These are phyloP conservation scores for Phytophthora ohioensis DNA, from an alignment of 352 stramenopile species.

Conservation along the genomic window DNA sequence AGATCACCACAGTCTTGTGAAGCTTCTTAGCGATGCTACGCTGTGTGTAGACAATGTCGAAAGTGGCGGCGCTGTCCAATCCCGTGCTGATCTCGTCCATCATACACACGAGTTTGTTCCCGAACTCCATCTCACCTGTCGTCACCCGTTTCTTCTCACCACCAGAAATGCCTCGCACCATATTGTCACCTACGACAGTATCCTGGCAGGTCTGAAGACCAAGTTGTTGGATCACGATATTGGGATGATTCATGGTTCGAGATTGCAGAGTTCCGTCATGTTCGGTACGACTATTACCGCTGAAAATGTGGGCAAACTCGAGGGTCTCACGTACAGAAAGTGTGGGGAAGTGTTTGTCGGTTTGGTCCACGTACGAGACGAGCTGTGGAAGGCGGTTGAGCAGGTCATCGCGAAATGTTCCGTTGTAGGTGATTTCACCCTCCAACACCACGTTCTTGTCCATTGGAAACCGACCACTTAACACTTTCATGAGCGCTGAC, in stretches of 20 bases:
- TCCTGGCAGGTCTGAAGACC: conserved; percentile 43
- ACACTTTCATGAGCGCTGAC: conserved; percentile 38
- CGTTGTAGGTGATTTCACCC: conserved; percentile 41
- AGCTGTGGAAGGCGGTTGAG: conserved; percentile 30
- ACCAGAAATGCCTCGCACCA: conserved; percentile 65
- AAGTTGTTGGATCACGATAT: conserved; percentile 35
- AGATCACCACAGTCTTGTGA: conserved; percentile 62
- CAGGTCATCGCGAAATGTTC: conserved; percentile 21
- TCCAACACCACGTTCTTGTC: conserved; percentile 35
- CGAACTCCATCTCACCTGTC: conserved; percentile 83
- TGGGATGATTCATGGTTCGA: conserved; percentile 25
- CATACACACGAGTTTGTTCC: conserved; percentile 28
- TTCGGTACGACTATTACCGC: conserved; percentile 23
- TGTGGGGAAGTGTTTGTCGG: conserved; percentile 59
- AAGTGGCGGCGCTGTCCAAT: conserved; percentile 77
- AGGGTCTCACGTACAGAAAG: conserved; percentile 79
- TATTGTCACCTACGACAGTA: conserved; percentile 45
- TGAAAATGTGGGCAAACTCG: conserved; percentile 87
- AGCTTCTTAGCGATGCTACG: conserved; percentile 28
- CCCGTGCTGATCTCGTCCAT: conserved; percentile 95
- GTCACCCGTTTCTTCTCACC: conserved; percentile 77
- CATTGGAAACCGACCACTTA: conserved; percentile 38
- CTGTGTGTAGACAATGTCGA: conserved; percentile 42
- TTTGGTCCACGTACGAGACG: conserved; percentile 48
- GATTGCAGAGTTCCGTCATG: conserved; percentile 3